Percentiles rank a stretch among this genome's conserved stretches.
Evolutionary conservation across 2,329 filamentous ascomycete species (phyloP).

Genomic region (Beauveria sp.): DNA sequence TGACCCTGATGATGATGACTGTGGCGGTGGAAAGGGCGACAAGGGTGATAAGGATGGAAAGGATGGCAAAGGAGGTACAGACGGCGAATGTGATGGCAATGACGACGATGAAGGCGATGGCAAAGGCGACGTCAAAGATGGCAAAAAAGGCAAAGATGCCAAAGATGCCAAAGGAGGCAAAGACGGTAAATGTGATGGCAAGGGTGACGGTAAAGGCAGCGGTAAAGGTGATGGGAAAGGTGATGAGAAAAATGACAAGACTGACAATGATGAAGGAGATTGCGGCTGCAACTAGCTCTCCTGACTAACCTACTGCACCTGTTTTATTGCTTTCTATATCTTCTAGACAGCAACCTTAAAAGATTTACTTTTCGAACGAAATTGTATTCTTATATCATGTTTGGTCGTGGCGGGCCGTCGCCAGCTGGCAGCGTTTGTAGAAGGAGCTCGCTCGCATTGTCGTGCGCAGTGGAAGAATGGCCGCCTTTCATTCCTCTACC

Average conservation of each 20-base stretch:
- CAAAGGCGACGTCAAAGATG: background rate
- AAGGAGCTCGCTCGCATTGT: background rate
- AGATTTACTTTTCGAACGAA: background rate
- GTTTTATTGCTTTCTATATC: background rate
- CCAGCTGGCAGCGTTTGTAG: slow-evolving; percentile 3
- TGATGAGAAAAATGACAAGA: background rate
- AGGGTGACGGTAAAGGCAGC: background rate
- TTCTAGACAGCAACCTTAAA: background rate
- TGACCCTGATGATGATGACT: background rate
- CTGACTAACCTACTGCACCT: background rate
- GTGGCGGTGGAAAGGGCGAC: background rate
- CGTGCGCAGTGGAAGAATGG: background rate
- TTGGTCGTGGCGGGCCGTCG: background rate
- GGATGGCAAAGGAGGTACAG: background rate
- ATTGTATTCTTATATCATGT: background rate
- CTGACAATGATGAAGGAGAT: slow-evolving; percentile 6
- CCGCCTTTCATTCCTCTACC: background rate
- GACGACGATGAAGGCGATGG: background rate
- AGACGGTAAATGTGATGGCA: background rate
- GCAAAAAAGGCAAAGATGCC: background rate
- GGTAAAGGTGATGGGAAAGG: background rate
- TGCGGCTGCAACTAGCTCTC: slow-evolving; percentile 8
- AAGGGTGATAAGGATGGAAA: background rate
- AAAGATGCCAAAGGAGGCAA: background rate
- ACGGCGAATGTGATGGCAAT: background rate